Percentiles rank a stretch among this genome's conserved stretches.
Evolutionary conservation across 805 yeast genomes (phyloP).

Genomic region (Yarrowia osloensis): DNA sequence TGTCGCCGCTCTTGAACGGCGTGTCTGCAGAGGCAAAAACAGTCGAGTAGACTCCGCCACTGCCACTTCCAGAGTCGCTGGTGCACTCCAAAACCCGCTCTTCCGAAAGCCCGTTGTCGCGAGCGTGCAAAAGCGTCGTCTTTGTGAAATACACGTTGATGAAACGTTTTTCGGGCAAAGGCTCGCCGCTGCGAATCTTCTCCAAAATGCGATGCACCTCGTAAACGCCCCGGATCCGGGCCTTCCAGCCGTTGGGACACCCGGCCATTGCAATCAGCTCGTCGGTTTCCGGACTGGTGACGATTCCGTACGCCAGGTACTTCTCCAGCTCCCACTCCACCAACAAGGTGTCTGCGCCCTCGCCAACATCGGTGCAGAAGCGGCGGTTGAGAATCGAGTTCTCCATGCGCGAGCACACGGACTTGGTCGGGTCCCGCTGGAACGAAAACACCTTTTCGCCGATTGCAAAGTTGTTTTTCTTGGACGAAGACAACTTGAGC

Average conservation of each 20-base stretch:
- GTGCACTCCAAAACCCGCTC: constrained; percentile 60
- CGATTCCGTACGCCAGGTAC: background rate
- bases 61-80: background rate
- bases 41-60: background rate
- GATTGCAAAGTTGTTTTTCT: background rate
- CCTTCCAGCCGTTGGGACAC: constrained; percentile 69
- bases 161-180: constrained; percentile 55
- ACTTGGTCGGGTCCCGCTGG: constrained; percentile 3
- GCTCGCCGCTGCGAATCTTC: constrained; percentile 48
- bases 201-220: constrained; percentile 60
- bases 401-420: background rate
- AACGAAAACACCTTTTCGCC: constrained; percentile 11
- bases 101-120: constrained; percentile 80
- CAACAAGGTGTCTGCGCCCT: background rate
- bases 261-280: constrained; percentile 43
- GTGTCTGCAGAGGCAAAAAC: constrained; percentile 57
- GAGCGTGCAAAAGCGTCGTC: constrained; percentile 65
- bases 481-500: background rate
- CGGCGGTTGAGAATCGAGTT: constrained; percentile 12
- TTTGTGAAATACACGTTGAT: constrained; percentile 76
- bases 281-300: constrained; percentile 75
- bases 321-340: constrained; percentile 6
- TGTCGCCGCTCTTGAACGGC: constrained; percentile 62
- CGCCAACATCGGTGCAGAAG: background rate
- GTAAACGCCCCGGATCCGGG: constrained; percentile 70